These are phyloP conservation scores for Trametes punicea DNA, from an alignment of 768 basidiomycete species.

Conservation along the genomic window DNA sequence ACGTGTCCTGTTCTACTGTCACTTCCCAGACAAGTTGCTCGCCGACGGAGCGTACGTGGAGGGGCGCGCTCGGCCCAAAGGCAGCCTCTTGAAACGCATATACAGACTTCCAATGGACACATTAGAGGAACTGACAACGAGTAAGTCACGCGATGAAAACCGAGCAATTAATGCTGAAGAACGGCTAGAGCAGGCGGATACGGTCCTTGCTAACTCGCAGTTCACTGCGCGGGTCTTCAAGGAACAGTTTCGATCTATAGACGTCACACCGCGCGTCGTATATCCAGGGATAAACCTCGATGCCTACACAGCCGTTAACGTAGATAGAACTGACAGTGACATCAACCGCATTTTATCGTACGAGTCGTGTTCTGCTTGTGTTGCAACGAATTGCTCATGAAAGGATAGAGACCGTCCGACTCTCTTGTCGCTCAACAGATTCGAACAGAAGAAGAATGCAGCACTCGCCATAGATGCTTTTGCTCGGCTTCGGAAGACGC, in stretches of 20 bases:
- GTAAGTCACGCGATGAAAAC: slow-evolving; percentile 40
- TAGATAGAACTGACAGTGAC: slow-evolving; percentile 46
- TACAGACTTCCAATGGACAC: slow-evolving; percentile 91
- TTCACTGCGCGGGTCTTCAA: slow-evolving; percentile 86
- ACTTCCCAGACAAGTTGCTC: slow-evolving; percentile 95
- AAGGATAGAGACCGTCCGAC: slow-evolving; percentile 58
- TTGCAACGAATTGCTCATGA: neutral
- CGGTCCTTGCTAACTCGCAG: slow-evolving; percentile 86
- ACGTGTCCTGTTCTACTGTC: slow-evolving; percentile 96
- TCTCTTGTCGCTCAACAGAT: slow-evolving; percentile 87
- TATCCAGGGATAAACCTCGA: slow-evolving; percentile 90
- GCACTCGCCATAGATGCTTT: slow-evolving; percentile 80
- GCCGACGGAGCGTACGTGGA: slow-evolving; percentile 66
- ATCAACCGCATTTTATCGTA: slow-evolving; percentile 56
- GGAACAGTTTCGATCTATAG: slow-evolving; percentile 69
- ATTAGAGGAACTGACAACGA: slow-evolving; percentile 86
- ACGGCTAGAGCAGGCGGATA: slow-evolving; percentile 77
- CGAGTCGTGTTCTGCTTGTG: slow-evolving; percentile 26
- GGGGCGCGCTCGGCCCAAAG: slow-evolving; percentile 41
- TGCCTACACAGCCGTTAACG: slow-evolving; percentile 51
- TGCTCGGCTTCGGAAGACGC: slow-evolving; percentile 44
- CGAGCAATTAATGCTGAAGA: neutral
- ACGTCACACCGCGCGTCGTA: slow-evolving; percentile 66
- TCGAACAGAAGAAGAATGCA: slow-evolving; percentile 93
- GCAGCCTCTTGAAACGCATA: slow-evolving; percentile 58